These are phyloP conservation scores for Boechera retrofracta DNA, from an alignment of 345 rosid species.

Conservation along the genomic window DNA sequence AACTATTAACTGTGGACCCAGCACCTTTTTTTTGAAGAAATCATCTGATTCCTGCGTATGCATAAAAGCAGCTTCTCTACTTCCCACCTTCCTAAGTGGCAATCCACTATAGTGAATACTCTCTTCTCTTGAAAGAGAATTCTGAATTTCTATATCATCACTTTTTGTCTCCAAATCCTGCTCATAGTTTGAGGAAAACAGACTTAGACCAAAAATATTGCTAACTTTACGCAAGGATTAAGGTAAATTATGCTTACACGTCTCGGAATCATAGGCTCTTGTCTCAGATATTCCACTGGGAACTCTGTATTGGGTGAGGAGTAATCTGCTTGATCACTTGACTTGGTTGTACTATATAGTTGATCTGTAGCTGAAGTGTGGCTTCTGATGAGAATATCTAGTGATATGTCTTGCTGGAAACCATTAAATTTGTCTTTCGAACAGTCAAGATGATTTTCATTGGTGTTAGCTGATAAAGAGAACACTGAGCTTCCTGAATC, in stretches of 20 bases:
- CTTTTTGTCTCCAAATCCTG: constrained; percentile 48
- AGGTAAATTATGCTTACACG: constrained; percentile 50
- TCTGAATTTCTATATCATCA: constrained; percentile 43
- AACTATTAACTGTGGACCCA: constrained; percentile 47
- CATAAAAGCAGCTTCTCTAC: constrained; percentile 38
- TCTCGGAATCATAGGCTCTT: constrained; percentile 40
- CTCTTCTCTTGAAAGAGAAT: constrained; percentile 43
- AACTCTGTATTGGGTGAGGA: constrained; percentile 29
- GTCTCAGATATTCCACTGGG: constrained; percentile 32
- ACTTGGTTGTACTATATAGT: constrained; percentile 21
- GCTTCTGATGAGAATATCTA: constrained; percentile 45
- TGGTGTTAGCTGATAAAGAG: constrained; percentile 40
- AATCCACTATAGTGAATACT: constrained; percentile 37
- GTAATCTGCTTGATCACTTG: constrained; percentile 44
- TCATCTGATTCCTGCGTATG: constrained; percentile 46
- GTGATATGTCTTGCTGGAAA: constrained; percentile 42
- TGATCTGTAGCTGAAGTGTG: constrained; percentile 34
- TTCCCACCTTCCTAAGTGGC: constrained; percentile 41
- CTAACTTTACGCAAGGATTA: neutral
- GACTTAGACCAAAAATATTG: constrained; percentile 29
- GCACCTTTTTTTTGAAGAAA: constrained; percentile 33
- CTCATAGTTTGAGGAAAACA: constrained; percentile 35
- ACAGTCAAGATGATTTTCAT: constrained; percentile 42
- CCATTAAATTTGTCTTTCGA: constrained; percentile 35
- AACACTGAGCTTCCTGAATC: constrained; percentile 47